Conservation (phyloP, 805 yeast species). For the Candida mattraensis region DNA sequence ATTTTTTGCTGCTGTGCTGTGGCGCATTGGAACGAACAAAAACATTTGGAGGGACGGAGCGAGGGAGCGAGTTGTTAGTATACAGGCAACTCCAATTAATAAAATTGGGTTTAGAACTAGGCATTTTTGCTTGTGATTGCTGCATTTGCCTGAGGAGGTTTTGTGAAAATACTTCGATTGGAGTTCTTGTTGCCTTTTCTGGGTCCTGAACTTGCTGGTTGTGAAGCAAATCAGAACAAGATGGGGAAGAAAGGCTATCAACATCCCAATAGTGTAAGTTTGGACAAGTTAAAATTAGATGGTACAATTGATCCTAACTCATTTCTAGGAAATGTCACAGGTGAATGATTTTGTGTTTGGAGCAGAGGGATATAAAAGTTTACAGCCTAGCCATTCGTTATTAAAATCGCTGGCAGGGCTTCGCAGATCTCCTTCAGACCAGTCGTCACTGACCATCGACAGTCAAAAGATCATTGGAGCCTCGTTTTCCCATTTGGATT, state of each 20-base stretch:
- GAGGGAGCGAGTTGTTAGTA: too few species aligned
- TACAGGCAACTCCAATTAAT: too few species aligned
- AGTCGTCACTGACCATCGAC: slow-evolving; percentile 9
- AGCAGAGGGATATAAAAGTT: slow-evolving; percentile 20
- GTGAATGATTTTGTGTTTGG: slow-evolving; percentile 32
- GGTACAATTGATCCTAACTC: slow-evolving; percentile 1
- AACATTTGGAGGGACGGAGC: too few species aligned
- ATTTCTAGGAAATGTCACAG: slow-evolving; percentile 28
- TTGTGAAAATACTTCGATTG: too few species aligned
- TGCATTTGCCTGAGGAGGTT: too few species aligned
- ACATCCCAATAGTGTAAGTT: slow-evolving; percentile 31
- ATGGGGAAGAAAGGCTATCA: slow-evolving; percentile 37
- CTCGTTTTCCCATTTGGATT: slow-evolving; percentile 53
- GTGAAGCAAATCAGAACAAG: background rate
- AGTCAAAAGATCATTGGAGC: slow-evolving; percentile 49
- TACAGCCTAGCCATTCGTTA: slow-evolving; percentile 24
- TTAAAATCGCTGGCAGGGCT: slow-evolving; percentile 26
- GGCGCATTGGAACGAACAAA: too few species aligned
- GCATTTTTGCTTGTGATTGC: too few species aligned
- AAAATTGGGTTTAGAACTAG: too few species aligned
- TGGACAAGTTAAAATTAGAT: background rate
- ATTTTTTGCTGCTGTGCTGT: slow-evolving; percentile 11
- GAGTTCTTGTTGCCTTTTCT: background rate
- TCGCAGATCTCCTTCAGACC: slow-evolving; percentile 18
- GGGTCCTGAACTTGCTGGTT: slow-evolving; percentile 2